These are phyloP conservation scores for Arthrinium phaeospermum DNA, from an alignment of 2,329 filamentous ascomycete genomes.

Conservation along the genomic window DNA sequence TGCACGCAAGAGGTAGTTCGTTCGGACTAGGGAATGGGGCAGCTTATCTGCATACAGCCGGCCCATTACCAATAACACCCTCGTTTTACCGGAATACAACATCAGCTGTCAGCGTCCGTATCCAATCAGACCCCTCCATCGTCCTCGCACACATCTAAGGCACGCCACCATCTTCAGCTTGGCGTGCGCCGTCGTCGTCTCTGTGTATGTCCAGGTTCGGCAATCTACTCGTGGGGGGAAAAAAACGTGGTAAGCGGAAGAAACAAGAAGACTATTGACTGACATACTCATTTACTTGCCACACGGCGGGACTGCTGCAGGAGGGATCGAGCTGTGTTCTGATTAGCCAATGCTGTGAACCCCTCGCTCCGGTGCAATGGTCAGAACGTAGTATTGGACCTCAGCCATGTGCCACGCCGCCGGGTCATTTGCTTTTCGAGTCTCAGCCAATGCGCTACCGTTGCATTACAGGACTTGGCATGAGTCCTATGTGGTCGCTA, in stretches of 20 bases:
- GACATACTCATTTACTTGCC: too few relatives aligned
- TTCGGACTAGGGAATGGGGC: neutral
- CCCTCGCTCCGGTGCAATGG: neutral
- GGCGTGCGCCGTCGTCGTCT: neutral
- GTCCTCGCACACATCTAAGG: neutral
- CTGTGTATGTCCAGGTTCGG: neutral
- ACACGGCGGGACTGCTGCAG: neutral
- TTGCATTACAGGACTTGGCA: neutral
- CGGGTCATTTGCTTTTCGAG: neutral
- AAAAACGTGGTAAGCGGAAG: neutral
- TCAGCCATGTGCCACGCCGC: neutral
- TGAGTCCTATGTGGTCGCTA: neutral
- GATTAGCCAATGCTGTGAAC: neutral
- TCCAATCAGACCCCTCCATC: neutral
- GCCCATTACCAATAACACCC: neutral
- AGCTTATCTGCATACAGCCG: neutral
- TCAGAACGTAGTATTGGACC: neutral
- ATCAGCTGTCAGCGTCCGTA: neutral
- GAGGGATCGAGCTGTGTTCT: neutral
- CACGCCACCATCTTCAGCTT: neutral
- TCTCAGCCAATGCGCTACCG: neutral
- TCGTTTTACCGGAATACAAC: neutral
- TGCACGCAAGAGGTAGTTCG: neutral
- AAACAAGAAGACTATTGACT: neutral
- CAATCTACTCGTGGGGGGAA: neutral